Conservation (phyloP, 768 basidiomycete species). For the Auriscalpium microsporum region DNA sequence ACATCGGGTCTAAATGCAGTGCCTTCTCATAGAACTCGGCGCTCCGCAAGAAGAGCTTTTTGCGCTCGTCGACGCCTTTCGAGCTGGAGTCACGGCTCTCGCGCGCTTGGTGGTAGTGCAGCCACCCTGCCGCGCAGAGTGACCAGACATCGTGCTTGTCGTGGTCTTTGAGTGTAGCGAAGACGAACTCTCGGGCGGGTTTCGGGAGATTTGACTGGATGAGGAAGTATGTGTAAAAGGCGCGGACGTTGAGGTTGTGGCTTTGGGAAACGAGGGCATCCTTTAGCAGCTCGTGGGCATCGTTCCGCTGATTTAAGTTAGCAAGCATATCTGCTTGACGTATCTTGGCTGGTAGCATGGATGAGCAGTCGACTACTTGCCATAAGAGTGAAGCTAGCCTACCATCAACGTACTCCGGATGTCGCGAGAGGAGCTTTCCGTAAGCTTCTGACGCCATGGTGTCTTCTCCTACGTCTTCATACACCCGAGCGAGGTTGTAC, state of each 20-base stretch:
- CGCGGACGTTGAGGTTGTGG: slow-evolving; percentile 78
- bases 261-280: slow-evolving; percentile 77
- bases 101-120: slow-evolving; percentile 77
- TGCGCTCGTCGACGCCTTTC: slow-evolving; percentile 59
- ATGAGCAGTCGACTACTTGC: not conserved
- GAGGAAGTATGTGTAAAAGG: slow-evolving; percentile 90
- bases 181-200: slow-evolving; percentile 84
- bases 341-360: slow-evolving; percentile 64
- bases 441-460: slow-evolving; percentile 78
- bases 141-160: slow-evolving; percentile 88
- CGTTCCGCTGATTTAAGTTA: slow-evolving; percentile 59
- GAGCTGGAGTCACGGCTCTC: slow-evolving; percentile 64
- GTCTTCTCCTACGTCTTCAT: slow-evolving; percentile 76
- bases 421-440: slow-evolving; percentile 74
- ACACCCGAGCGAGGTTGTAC: slow-evolving; percentile 88
- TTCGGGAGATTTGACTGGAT: slow-evolving; percentile 64
- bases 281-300: slow-evolving; percentile 85
- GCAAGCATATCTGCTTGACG: slow-evolving; percentile 79
- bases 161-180: slow-evolving; percentile 74
- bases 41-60: slow-evolving; percentile 66
- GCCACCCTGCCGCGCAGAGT: slow-evolving; percentile 81
- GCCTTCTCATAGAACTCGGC: slow-evolving; percentile 95
- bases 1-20: slow-evolving; percentile 70
- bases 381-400: slow-evolving; percentile 19
- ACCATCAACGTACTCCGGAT: slow-evolving; percentile 98